phyloP scores from a whole-genome alignment of 768 basidiomycete species.

The Mycena latifolia region DNA sequence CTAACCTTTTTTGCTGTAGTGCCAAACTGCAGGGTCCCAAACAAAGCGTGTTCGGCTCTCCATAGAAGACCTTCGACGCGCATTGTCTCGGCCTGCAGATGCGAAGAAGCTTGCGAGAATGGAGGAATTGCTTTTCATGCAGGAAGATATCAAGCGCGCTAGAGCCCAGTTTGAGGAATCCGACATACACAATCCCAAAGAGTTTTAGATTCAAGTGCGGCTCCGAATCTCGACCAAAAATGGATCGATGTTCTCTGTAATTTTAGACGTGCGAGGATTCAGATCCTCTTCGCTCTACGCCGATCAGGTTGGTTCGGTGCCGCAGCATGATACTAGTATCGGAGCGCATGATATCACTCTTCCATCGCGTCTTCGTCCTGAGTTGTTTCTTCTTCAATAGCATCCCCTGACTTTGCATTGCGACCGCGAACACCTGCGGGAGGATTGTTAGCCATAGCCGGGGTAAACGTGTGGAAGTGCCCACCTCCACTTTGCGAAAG shows the following conservation, averaged over 20 bases:
- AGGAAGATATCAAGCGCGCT: slow-evolving; percentile 93
- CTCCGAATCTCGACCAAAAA: slow-evolving; percentile 7
- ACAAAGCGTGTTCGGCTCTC: slow-evolving; percentile 82
- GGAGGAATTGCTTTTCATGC: slow-evolving; percentile 94
- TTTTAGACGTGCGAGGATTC: slow-evolving; percentile 23
- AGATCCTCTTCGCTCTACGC: neutral
- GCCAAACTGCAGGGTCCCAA: slow-evolving; percentile 77
- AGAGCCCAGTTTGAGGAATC: slow-evolving; percentile 80
- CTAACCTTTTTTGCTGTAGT: slow-evolving; percentile 56
- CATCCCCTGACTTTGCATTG: slow-evolving; percentile 42
- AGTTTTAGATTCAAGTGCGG: slow-evolving; percentile 15
- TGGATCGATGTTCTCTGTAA: slow-evolving; percentile 7
- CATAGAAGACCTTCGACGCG: slow-evolving; percentile 87
- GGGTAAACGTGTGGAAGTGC: neutral
- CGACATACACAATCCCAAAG: slow-evolving; percentile 49
- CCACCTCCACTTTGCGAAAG: slow-evolving; percentile 81
- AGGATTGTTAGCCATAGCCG: slow-evolving; percentile 18
- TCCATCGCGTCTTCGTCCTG: slow-evolving; percentile 73
- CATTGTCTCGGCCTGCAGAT: slow-evolving; percentile 86
- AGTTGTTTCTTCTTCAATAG: slow-evolving; percentile 40
- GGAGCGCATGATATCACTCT: slow-evolving; percentile 56
- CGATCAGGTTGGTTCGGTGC: slow-evolving; percentile 28
- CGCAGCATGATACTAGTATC: slow-evolving; percentile 6
- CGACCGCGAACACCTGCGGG: slow-evolving; percentile 67
- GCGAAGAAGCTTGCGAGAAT: slow-evolving; percentile 92